Evolutionary conservation across 179 eudicot genomes (phyloP).

Genomic region (Drosera spatulata): DNA sequence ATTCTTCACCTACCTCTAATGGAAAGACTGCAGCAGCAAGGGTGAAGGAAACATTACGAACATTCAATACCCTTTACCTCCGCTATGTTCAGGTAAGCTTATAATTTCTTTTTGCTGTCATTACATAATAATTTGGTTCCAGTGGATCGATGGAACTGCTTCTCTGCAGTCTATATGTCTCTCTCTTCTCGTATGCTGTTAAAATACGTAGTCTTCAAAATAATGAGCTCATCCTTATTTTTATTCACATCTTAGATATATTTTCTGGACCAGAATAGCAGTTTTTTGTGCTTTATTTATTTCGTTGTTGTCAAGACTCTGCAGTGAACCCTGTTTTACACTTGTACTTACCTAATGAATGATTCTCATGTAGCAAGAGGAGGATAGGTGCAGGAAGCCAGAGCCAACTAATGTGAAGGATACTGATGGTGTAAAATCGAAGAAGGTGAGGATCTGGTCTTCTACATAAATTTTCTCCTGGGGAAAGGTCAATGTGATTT

Average conservation of each 20-base stretch:
- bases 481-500: background rate
- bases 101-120: background rate
- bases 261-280: background rate
- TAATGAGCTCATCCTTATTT: no score
- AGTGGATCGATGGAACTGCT: background rate
- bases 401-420: slow-evolving; percentile 4
- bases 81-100: slow-evolving; percentile 18
- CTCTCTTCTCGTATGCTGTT: background rate
- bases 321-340: background rate
- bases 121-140: no score
- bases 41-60: slow-evolving; percentile 20
- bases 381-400: slow-evolving; percentile 15
- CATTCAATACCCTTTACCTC: slow-evolving; percentile 21
- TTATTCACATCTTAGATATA: no score
- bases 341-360: background rate
- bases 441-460: slow-evolving; percentile 14
- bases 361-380: slow-evolving; percentile 16
- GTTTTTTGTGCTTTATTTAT: no score
- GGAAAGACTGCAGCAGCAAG: slow-evolving; percentile 10
- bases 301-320: background rate
- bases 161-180: background rate
- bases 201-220: no score
- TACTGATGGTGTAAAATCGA: slow-evolving; percentile 7
- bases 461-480: background rate
- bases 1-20: background rate